Evolutionary conservation across 225 moss, liverwort and hornwort genomes (phyloP).

Genomic region (Ulota crispa): DNA sequence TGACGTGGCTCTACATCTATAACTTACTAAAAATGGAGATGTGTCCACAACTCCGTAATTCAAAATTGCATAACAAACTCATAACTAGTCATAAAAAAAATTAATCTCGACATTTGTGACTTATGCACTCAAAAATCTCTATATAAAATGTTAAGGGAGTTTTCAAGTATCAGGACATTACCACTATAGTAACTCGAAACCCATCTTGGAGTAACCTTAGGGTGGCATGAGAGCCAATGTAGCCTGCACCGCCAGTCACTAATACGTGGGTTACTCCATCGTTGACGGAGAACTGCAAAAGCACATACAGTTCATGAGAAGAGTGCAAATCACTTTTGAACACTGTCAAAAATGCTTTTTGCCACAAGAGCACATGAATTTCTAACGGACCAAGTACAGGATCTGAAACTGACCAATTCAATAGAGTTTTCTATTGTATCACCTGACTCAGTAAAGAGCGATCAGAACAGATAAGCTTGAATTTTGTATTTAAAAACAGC

Average conservation of each 20-base stretch:
- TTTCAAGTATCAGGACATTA: background rate
- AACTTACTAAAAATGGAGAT: background rate
- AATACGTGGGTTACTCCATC: slow-evolving; percentile 82
- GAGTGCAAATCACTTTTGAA: background rate
- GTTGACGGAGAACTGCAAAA: slow-evolving; percentile 67
- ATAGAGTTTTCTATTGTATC: background rate
- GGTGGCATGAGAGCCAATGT: slow-evolving; percentile 91
- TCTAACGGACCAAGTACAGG: background rate
- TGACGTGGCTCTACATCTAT: background rate
- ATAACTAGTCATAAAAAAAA: background rate
- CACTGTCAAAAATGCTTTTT: background rate
- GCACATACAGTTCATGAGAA: slow-evolving; percentile 9
- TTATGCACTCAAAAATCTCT: background rate
- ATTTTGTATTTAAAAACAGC: too few species aligned
- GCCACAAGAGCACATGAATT: background rate
- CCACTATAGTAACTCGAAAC: slow-evolving; percentile 87
- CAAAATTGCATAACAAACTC: background rate
- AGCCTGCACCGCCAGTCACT: slow-evolving; percentile 96
- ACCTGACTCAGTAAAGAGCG: background rate
- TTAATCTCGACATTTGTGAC: background rate
- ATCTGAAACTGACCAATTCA: background rate
- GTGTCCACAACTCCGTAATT: background rate
- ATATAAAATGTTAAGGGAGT: background rate
- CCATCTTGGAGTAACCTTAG: slow-evolving; percentile 74
- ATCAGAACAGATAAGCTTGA: too few species aligned